Evolutionary conservation across 2,329 filamentous ascomycete species (phyloP), one percentile per base, ranked within the genome.

Genomic region (Xylaria sp.): DNA sequence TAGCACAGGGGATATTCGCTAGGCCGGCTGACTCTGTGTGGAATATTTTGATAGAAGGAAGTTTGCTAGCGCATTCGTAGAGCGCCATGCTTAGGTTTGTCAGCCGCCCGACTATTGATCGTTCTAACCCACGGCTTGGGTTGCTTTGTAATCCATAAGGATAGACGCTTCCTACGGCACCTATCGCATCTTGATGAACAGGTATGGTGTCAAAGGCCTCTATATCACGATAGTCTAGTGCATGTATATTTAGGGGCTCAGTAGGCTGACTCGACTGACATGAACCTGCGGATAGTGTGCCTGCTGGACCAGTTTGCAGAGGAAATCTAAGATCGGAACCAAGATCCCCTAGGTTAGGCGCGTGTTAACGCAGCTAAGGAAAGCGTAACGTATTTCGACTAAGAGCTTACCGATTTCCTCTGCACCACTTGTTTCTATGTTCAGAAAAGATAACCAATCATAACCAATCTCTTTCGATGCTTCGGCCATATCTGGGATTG

Each of bases 31-130:
- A 23, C 30, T 45, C 50, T 36, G 18, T 12, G 3, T 36, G 46
- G 45, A 43, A 15, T 28, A n/a, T 32, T 13, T 63, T 65, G n/a
- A 66, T 61, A 3, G 62, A 70, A 15, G 65, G 65, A n/a, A 70
- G 62, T 59, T 68, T 63, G 18, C 53, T 65, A 1, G 58, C 65
- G 41, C 65, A 70, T 57, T 70, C 65, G 59, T 53, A 60, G 30
- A 70, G 61, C 2, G 65, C 60, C 18, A 68, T n/a, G 30, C 52
- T 67, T 20, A 68, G 46, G 43, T 36, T 53, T 23, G 68, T 32
- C 9, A 70, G 57, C 9, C 57, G 61, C 20, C 30, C 36, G 15
- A 61, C 20, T 36, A 39, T 41, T 2, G 56, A 69, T 4, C 20
- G 9, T 32, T 28, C 60, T 18, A 34, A 13, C 36, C 25, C 50